Evolutionary conservation across 345 rosid species (phyloP).

Genomic region (Dimocarpus longan): DNA sequence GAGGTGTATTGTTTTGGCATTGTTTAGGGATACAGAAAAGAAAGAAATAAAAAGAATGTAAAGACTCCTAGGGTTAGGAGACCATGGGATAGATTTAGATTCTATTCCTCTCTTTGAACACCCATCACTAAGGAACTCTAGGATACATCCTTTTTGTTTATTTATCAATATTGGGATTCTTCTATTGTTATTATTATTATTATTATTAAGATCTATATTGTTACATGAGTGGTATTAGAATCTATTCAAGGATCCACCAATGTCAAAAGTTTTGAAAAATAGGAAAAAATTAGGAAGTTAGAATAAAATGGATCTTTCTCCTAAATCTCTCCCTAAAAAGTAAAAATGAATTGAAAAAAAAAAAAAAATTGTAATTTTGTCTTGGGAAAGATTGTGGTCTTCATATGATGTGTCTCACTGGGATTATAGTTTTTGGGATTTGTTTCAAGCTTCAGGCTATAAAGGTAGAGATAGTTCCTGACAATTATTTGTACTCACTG

Average conservation of each 20-base stretch:
- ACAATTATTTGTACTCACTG: slow-evolving; percentile 19
- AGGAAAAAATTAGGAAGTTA: too few species aligned
- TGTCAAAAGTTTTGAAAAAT: background rate
- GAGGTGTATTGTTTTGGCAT: background rate
- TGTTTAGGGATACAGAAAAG: background rate
- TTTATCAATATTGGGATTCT: too few species aligned
- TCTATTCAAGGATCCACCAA: background rate
- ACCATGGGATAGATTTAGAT: background rate
- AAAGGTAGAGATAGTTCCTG: slow-evolving; percentile 4
- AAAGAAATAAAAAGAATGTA: background rate
- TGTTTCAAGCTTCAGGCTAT: slow-evolving; percentile 17
- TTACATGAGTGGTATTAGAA: too few species aligned
- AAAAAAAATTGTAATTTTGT: too few species aligned
- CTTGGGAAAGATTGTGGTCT: background rate
- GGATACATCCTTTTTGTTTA: too few species aligned
- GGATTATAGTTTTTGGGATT: background rate
- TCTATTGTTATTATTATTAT: too few species aligned
- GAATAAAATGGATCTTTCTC: background rate
- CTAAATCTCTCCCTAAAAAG: too few species aligned
- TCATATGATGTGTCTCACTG: background rate
- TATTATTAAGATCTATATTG: too few species aligned
- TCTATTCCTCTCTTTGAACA: background rate
- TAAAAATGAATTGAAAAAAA: too few species aligned
- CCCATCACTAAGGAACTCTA: background rate
- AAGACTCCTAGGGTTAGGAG: background rate